Evolutionary conservation across 768 basidiomycete genomes (phyloP), one percentile per base, ranked within the genome.

Genomic region (Phlebiopsis flavidoalba): DNA sequence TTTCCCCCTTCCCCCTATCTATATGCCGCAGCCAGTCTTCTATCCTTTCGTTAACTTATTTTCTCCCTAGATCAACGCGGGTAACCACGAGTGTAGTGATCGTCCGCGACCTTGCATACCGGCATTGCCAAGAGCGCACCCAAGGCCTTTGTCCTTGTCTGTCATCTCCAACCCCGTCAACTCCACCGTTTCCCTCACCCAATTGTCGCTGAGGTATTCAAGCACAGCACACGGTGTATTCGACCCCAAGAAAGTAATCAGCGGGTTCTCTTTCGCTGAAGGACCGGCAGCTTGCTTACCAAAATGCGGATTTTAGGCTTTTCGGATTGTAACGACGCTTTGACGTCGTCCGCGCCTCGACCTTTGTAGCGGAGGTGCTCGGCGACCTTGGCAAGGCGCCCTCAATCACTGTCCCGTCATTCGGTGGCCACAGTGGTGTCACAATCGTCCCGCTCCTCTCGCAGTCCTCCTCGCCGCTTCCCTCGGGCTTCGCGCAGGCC

Each of bases 91-190:
- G n/a, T n/a, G n/a, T n/a, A n/a, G n/a, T n/a, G n/a, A 99, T 99
- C 72, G 91, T 98, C 60, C 88, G 88, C 67, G 93, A 93, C 69
- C 86, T 99, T 61, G 96, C 95, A 15, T n/a, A 88, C 85, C 37
- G 95, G 91, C 35, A 91, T 95, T 68, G 95, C 96, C 15, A 86
- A 82, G 15, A 71, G 76, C 53, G 84, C 85, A 47, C 96, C 96
- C 61, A 95, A 94, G 71, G 97, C 97, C 21, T 89, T 90, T 68
- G 85, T 98, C 49, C 85, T 95, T 53, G 95, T 99, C 66, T 53
- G 95, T 99, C 66, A 98, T 99, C 75, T 96, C 97, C 67, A 99
- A 99, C 81, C 97, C 97, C 35, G 96, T 99, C 72, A 98, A 99
- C 84, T 98, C 96, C 47, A 98, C 97, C 43, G 96, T 98, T 43